These are phyloP conservation scores for Calocybe cyanea DNA, from an alignment of 768 basidiomycete species.

Conservation along the genomic window DNA sequence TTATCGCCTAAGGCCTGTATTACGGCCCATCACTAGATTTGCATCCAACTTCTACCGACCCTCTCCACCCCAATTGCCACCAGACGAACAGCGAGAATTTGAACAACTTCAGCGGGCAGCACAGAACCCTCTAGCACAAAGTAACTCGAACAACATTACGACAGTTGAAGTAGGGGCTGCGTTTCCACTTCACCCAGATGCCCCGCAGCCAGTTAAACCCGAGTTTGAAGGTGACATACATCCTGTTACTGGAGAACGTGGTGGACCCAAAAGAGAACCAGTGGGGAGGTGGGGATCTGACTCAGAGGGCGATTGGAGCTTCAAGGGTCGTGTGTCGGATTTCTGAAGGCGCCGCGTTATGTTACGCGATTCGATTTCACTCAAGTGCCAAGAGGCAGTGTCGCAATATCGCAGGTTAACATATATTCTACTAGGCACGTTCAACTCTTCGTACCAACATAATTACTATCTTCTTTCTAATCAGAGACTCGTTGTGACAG, in stretches of 20 bases:
- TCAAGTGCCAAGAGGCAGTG: too few relatives aligned
- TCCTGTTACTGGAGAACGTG: constrained; percentile 78
- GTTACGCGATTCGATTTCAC: too few relatives aligned
- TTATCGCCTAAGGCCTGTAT: too few relatives aligned
- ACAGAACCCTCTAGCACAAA: constrained; percentile 37
- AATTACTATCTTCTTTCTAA: too few relatives aligned
- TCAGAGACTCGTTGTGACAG: too few relatives aligned
- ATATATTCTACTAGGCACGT: too few relatives aligned
- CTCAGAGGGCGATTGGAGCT: constrained; percentile 81
- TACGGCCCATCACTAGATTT: constrained; percentile 6
- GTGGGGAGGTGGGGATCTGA: constrained; percentile 53
- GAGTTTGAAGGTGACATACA: constrained; percentile 83
- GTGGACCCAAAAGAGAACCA: constrained; percentile 87
- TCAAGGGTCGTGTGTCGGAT: constrained; percentile 85
- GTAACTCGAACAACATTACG: constrained; percentile 13
- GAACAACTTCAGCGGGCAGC: constrained; percentile 74
- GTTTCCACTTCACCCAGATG: constrained; percentile 65
- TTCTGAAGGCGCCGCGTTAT: constrained; percentile 47
- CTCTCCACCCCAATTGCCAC: constrained; percentile 71
- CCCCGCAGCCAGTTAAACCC: constrained; percentile 49
- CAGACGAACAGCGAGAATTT: constrained; percentile 78
- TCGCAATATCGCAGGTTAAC: too few relatives aligned
- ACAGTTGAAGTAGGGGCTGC: constrained; percentile 33
- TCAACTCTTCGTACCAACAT: too few relatives aligned
- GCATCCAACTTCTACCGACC: constrained; percentile 48